Conservation (phyloP, 768 basidiomycete species). For the Goffeauzyma gilvescens region DNA sequence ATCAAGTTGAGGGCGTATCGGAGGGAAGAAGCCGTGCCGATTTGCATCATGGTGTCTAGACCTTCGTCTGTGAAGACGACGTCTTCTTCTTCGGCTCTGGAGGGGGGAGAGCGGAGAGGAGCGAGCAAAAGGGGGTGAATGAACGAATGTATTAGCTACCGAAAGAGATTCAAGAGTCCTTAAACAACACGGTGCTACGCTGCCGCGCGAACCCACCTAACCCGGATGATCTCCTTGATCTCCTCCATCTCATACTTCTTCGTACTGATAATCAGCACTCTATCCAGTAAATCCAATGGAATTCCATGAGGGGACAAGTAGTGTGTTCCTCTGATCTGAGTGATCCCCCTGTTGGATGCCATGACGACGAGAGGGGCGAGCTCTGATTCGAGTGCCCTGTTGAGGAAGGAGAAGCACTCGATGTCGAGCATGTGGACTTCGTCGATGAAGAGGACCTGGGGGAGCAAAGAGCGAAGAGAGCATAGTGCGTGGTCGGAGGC, state of each 20-base stretch:
- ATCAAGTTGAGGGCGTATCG: slow-evolving; percentile 90
- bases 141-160: too few species aligned
- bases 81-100: slow-evolving; percentile 83
- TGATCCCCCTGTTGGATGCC: slow-evolving; percentile 92
- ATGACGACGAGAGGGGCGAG: slow-evolving; percentile 90
- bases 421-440: slow-evolving; percentile 99
- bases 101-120: not conserved
- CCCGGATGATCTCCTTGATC: slow-evolving; percentile 76
- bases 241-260: slow-evolving; percentile 66
- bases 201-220: slow-evolving; percentile 49
- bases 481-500: too few species aligned
- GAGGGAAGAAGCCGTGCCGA: slow-evolving; percentile 74
- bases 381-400: slow-evolving; percentile 83
- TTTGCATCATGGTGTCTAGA: slow-evolving; percentile 58
- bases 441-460: slow-evolving; percentile 88
- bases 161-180: too few species aligned
- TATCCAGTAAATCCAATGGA: slow-evolving; percentile 81
- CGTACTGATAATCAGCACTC: slow-evolving; percentile 89
- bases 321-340: slow-evolving; percentile 83
- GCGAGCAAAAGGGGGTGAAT: not conserved
- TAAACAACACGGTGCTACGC: too few species aligned
- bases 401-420: slow-evolving; percentile 96
- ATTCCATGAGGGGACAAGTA: slow-evolving; percentile 88
- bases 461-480: slow-evolving; percentile 1
- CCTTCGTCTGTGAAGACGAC: slow-evolving; percentile 61